Conservation (phyloP, 75 land plant species). For the Cunninghamia lanceolata region DNA sequence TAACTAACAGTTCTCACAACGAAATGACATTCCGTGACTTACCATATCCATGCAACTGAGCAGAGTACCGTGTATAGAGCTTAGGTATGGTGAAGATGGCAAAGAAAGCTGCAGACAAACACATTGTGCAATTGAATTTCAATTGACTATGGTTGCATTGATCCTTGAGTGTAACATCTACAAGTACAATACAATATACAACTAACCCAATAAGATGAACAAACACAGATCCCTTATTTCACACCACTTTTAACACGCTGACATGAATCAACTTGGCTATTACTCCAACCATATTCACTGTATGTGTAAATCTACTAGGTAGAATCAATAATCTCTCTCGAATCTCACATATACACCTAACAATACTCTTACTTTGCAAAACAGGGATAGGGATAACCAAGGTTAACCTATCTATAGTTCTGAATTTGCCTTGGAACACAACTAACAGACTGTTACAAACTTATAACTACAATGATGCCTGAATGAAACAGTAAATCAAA, state of each 20-base stretch:
- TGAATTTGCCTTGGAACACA: neutral
- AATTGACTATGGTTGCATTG: neutral
- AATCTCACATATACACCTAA: neutral
- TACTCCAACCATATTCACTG: neutral
- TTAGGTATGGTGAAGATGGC: conserved; percentile 77
- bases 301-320: neutral
- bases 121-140: neutral
- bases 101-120: conserved; percentile 54
- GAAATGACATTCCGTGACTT: conserved; percentile 6
- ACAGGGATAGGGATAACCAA: neutral
- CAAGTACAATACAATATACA: neutral
- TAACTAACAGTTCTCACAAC: neutral
- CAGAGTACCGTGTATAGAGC: conserved; percentile 54
- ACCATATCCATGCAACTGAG: conserved; percentile 59
- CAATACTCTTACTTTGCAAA: neutral
- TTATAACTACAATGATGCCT: neutral
- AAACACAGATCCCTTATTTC: neutral
- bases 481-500: neutral
- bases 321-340: neutral
- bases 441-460: neutral
- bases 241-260: neutral
- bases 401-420: neutral
- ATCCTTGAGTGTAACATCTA: neutral
- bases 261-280: neutral
- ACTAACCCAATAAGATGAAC: neutral